Evolutionary conservation across 1,284 basidiomycete genomes (phyloP).

Genomic region (Marasmius fiardii): DNA sequence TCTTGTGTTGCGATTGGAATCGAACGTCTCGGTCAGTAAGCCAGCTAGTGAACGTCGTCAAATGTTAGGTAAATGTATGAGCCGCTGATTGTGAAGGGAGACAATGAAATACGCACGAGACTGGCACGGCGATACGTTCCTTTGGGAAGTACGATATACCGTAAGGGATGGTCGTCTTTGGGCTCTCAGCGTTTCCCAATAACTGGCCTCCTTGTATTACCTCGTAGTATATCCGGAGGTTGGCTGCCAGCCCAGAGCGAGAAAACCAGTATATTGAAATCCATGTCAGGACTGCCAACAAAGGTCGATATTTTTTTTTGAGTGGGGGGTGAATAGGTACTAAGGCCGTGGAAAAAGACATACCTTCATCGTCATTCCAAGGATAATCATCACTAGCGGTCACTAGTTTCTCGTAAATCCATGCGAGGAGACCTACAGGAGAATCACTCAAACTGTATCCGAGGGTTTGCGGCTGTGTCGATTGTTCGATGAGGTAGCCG

Average conservation of each 20-base stretch:
- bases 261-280: conserved; percentile 38
- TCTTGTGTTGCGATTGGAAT: conserved; percentile 4
- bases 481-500: conserved; percentile 27
- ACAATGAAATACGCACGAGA: neutral
- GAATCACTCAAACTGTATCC: conserved; percentile 40
- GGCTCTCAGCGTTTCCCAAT: neutral
- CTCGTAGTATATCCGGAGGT: conserved; percentile 36
- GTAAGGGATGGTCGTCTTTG: conserved; percentile 22
- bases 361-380: conserved; percentile 35
- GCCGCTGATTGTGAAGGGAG: no score
- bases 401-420: conserved; percentile 25
- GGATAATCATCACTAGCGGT: conserved; percentile 39
- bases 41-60: neutral
- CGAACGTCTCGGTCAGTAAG: conserved; percentile 2
- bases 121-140: conserved; percentile 15
- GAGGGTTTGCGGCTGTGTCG: conserved; percentile 36
- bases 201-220: conserved; percentile 1
- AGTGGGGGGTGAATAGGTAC: neutral
- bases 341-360: conserved; percentile 18
- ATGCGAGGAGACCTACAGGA: conserved; percentile 38
- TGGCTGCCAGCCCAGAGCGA: conserved; percentile 32
- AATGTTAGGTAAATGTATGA: no score
- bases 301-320: neutral
- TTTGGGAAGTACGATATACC: conserved; percentile 31
- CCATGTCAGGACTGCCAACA: conserved; percentile 33